A percentile compares a stretch with the other conserved stretches of the same genome.
Conservation (phyloP, 2,329 filamentous ascomycete genomes). For the Niveomyces coronatus region DNA sequence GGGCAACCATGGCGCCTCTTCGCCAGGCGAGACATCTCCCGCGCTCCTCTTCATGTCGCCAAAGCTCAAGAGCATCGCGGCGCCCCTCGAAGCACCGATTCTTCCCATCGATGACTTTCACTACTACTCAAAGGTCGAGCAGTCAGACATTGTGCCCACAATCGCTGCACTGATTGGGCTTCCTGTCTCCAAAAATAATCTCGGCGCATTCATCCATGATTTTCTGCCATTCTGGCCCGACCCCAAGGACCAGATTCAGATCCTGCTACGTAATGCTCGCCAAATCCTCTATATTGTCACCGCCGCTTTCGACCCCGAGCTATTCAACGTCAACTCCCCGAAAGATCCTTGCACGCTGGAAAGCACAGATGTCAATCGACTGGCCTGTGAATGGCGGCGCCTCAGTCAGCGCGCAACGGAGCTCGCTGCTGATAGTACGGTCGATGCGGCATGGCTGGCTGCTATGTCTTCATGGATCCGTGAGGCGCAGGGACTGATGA, state of each 20-base stretch:
- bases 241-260: slow-evolving; percentile 45
- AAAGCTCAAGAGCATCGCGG: slow-evolving; percentile 53
- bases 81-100: slow-evolving; percentile 39
- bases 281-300: slow-evolving; percentile 72
- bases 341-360: slow-evolving; percentile 27
- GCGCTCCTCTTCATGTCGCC: slow-evolving; percentile 87
- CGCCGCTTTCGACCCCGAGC: slow-evolving; percentile 52
- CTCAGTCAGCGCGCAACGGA: slow-evolving; percentile 18
- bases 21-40: slow-evolving; percentile 85
- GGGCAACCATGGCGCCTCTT: slow-evolving; percentile 91
- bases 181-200: slow-evolving; percentile 78
- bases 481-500: slow-evolving; percentile 69
- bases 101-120: slow-evolving; percentile 59
- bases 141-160: slow-evolving; percentile 88
- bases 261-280: slow-evolving; percentile 66
- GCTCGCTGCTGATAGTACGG: slow-evolving; percentile 15
- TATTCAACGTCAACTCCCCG: slow-evolving; percentile 27
- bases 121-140: slow-evolving; percentile 79
- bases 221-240: slow-evolving; percentile 65
- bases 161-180: slow-evolving; percentile 79
- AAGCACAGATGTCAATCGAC: slow-evolving; percentile 35
- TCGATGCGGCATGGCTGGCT: slow-evolving; percentile 30
- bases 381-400: slow-evolving; percentile 59
- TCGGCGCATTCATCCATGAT: slow-evolving; percentile 74
- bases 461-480: slow-evolving; percentile 52